Base-by-base conservation (phyloP, 2,329 filamentous ascomycete genomes). In the Cladophialophora immunda region DNA sequence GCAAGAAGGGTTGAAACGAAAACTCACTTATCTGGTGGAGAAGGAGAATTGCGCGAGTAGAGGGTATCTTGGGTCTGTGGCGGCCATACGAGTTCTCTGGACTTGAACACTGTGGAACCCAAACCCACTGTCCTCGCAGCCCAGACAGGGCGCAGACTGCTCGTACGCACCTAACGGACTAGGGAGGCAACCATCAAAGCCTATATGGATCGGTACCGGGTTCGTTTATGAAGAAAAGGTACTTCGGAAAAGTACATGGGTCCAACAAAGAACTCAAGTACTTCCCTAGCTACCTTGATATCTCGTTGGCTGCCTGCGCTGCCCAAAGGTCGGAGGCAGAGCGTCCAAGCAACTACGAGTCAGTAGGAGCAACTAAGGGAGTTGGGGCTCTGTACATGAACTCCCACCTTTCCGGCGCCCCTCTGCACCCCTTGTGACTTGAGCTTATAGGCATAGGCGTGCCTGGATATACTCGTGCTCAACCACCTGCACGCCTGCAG, bases 381-480 rank as follows among this genome's bases (percentile, higher is more conserved):
- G 17, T 3, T 45, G 2, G 13, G 6, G 11, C 34, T 32, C 32
- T 27, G 11, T 34, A 22, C n/a, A n/a, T n/a, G n/a, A 52, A 54
- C 29, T n/a, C 7, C 38, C 17, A 17, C 38, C 17, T 17, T 17
- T 5, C 15, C 4, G 13, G 6, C 36, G 13, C 13, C 36, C 36
- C 36, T 41, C 17, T 41, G 13, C 25, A 11, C 29, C 19, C 22
- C 32, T 54, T 41, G 45, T 4, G 27, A 41, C 45, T 34, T 34
- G 19, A 41, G 58, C 47, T 52, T 54, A n/a, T 27, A 62, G 53
- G 17, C 32, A 36, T 34, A 55, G 60, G 50, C 60, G 60, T 62
- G 60, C 60, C 60, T 62, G 52, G 52, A 62, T 62, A 47, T 62
- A 62, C 60, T 53, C 57, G 57, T 22, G 22, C 36, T 34, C 11